Evolutionary conservation across 73 alveolate species (phyloP).

Genomic region (Paramecium tetraurelia): DNA sequence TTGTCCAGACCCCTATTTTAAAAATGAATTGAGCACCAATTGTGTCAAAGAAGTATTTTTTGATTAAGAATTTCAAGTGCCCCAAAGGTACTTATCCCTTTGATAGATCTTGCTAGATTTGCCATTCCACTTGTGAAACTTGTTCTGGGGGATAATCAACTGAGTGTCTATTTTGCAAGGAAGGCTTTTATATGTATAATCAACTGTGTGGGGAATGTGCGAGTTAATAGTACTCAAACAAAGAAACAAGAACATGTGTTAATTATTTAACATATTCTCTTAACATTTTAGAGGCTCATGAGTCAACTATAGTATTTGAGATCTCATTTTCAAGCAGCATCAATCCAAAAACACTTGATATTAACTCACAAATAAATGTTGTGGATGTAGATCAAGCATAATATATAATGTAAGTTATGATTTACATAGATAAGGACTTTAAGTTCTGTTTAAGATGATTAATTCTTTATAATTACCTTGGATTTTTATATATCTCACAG

Average conservation of each 20-base stretch:
- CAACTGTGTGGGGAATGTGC: not conserved
- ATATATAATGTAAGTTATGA: not conserved
- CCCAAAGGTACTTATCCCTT: not conserved
- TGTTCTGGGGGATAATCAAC: not conserved
- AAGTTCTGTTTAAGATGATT: not conserved
- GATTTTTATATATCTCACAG: not conserved
- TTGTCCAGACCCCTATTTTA: conserved; percentile 34
- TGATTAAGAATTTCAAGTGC: not conserved
- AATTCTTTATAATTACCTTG: not conserved
- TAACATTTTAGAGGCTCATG: not conserved
- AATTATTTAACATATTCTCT: not conserved
- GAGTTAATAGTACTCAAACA: not conserved
- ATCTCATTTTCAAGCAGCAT: not conserved
- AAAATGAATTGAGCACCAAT: not conserved
- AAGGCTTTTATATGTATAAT: not conserved
- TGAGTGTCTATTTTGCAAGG: not conserved
- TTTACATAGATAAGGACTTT: not conserved
- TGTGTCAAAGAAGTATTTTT: not conserved
- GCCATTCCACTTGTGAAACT: not conserved
- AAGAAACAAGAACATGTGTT: not conserved
- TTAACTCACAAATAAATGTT: not conserved
- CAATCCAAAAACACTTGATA: not conserved
- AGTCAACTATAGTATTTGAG: not conserved
- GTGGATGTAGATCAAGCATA: not conserved
- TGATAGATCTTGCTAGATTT: not conserved